Base-by-base conservation (phyloP, 192 early-diverging fungal species). In the Podila epicladia region DNA sequence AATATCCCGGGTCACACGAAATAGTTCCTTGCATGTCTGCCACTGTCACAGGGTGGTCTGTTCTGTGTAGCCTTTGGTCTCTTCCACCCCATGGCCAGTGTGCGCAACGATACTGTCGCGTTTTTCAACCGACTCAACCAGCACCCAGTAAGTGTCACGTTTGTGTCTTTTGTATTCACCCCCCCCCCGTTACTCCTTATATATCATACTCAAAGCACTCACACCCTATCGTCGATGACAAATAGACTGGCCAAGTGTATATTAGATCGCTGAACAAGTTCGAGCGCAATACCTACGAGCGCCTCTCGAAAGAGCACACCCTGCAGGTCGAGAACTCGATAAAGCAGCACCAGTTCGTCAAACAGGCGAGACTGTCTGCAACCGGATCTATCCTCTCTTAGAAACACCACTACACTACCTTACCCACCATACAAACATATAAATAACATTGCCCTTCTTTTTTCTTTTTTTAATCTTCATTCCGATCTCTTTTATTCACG, bases 61-160 rank as follows among this genome's bases (percentile, higher is more conserved):
- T 88, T 91, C 64, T 93, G 93, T 48, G 72, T 97, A n/a, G 93
- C 92, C 20, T 84, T 88, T 38, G 96, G 96, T 8, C 85, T 96
- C 58, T 95, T 94, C 78, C 92, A 94, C 70, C 91, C 91, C 8
- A 84, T 92, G 24, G 82, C 86, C 19, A 87, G 83, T 24, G 92
- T 95, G 15, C 82, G 94, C 35, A 65, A 85, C 24, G 89, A 93
- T 51, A 91, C 93, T 2, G 88, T 94, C 22, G 82, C 91, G 35
- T 82, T 97, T n/a, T 92, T 97, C 37, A 85, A 90, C 24, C 85
- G 92, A 58, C 82, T 97, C 61, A 86, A 91, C 63, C 73, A 89
- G 31, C 92, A 96, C 80, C 87, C 85, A 19, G 87, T 90, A 85
- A 76, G 85, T 58, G 29, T 12, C 3, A n/a, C 5, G 0, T 15